phyloP scores from a whole-genome alignment of 441 rosid species.

The Syzygium malaccense region DNA sequence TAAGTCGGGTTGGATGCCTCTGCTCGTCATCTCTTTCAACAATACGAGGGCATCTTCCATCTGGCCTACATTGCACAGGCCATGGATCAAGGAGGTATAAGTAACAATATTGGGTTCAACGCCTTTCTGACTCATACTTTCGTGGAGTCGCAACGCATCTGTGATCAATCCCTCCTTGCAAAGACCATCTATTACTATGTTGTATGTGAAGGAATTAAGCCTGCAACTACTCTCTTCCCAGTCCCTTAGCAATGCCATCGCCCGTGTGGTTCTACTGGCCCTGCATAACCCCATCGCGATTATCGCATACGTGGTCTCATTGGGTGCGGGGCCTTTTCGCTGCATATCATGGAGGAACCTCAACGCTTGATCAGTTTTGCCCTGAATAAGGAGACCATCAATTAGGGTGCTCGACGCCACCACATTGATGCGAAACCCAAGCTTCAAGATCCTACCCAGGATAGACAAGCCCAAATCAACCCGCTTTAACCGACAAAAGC shows the following conservation, averaged over 20 bases:
- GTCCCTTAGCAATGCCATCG: neutral
- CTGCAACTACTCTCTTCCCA: neutral
- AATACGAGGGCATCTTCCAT: no score
- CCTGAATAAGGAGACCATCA: neutral
- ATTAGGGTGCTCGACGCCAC: neutral
- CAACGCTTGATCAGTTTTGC: neutral
- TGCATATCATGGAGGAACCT: neutral
- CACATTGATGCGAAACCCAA: neutral
- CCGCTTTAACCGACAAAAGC: neutral
- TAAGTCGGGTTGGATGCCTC: no score
- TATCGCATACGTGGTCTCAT: neutral
- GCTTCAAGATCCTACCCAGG: neutral
- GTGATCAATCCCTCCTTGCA: neutral
- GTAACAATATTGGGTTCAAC: fast-evolving
- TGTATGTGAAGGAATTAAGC: fast-evolving
- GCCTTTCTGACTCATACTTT: fast-evolving
- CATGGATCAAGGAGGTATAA: no score
- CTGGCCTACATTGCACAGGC: no score
- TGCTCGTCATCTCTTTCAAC: no score
- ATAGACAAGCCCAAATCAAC: neutral
- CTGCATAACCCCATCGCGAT: neutral
- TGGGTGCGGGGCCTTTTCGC: neutral
- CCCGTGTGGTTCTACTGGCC: neutral
- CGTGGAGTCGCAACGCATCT: fast-evolving
- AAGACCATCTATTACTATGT: neutral